Percentiles rank a stretch among this genome's conserved stretches.
Evolutionary conservation across 495 filamentous ascomycete species (phyloP).

Genomic region (Neurospora cerealis): DNA sequence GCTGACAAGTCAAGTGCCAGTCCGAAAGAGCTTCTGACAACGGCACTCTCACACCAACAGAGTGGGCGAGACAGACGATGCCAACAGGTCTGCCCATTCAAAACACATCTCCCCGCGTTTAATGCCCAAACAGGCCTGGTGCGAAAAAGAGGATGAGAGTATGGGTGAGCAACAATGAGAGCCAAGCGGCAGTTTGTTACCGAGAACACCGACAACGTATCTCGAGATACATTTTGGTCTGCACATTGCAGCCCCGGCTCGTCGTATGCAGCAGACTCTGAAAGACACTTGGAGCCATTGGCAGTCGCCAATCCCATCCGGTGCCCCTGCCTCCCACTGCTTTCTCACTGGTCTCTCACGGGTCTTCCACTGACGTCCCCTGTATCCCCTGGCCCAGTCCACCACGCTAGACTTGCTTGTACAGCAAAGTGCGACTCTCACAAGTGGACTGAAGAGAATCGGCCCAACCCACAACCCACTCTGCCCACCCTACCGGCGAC

Average conservation of each 20-base stretch:
- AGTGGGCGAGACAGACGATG: background rate
- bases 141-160: background rate
- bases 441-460: background rate
- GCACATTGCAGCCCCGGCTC: constrained; percentile 11
- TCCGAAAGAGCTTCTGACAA: background rate
- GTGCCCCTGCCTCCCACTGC: background rate
- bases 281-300: constrained; percentile 4
- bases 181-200: background rate
- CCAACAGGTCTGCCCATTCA: background rate
- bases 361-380: background rate
- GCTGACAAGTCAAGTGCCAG: background rate
- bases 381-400: background rate
- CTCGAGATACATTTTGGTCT: background rate
- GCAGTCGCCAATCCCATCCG: constrained; percentile 13
- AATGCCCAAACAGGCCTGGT: constrained; percentile 23
- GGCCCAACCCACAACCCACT: background rate
- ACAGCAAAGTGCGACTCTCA: background rate
- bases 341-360: background rate
- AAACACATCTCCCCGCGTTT: constrained; percentile 21
- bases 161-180: background rate
- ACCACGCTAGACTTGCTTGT: background rate
- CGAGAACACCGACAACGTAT: background rate
- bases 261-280: constrained; percentile 4
- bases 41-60: background rate
- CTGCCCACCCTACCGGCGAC: background rate